Evolutionary conservation across 257 asterid genomes (phyloP), one percentile per base, ranked within the genome.

Genomic region (Perilla frutescens): DNA sequence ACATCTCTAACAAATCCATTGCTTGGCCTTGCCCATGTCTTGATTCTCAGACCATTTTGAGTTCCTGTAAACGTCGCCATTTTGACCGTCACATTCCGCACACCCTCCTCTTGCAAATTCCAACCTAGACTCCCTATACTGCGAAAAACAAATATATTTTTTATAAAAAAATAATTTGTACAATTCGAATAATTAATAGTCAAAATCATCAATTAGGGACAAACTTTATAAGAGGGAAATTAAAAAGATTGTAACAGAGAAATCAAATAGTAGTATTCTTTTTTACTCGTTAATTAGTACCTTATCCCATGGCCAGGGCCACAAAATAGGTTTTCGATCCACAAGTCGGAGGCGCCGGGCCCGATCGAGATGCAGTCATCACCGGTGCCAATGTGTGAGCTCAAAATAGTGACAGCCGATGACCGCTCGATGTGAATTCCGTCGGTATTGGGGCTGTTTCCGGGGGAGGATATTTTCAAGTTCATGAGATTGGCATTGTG

Each of bases 261-360:
- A 12, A 1, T 51, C 8, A 10, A 51, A 14, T 1, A 1, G 59
- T 76, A 86, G 26, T 20, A 20, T 20, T 20, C 26, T 20, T 20
- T 20, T 20, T 20, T 20, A 20, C 26, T 20, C 26, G 26, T 20
- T 20, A 20, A 20, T 20, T 20, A 20, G 26, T 20, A 20, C 91
- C 91, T 88, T 71, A 87, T 76, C 8, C 95, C 96, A 11, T 88
- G 95, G 4, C 95, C 95, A 9, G 96, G 96, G 37, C 95, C 95
- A 48, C 95, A 88, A 6, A 77, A 69, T 20, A 88, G 68, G 45
- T 72, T 76, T 66, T 88, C 86, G 56, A 88, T 79, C 87, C 82
- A 88, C 78, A 86, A 37, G 71, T 84, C 66, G 14, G 89, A 77
- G 60, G 78, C 36, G 5, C 88, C 91, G 4, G 90, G 88, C 34